Conservation (phyloP, 495 filamentous ascomycete genomes). For the Penicillium chermesinum region DNA sequence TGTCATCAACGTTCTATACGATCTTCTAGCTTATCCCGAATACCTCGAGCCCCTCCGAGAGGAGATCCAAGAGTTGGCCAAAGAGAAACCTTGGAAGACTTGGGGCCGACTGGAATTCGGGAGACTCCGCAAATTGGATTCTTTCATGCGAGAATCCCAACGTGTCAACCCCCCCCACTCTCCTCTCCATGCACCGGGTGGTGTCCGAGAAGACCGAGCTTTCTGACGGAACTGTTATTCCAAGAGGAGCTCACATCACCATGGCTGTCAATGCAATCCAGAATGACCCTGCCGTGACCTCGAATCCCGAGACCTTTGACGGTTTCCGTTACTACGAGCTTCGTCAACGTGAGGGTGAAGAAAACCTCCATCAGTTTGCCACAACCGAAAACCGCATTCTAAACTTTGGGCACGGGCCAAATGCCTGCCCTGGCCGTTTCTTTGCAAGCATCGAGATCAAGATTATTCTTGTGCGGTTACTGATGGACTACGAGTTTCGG, state of each 20-base stretch:
- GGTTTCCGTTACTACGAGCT: neutral
- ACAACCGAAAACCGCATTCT: neutral
- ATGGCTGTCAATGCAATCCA: neutral
- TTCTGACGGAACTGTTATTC: neutral
- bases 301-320: neutral
- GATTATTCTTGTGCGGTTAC: neutral
- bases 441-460: conserved; percentile 1
- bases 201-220: neutral
- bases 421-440: neutral
- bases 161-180: neutral
- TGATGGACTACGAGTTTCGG: neutral
- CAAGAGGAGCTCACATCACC: neutral
- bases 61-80: neutral
- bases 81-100: neutral
- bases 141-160: conserved; percentile 2
- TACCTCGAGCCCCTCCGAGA: neutral
- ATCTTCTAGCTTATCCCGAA: conserved; percentile 1
- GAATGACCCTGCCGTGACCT: neutral
- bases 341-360: neutral
- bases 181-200: neutral
- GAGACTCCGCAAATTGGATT: conserved; percentile 1
- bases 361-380: neutral
- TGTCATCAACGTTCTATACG: neutral
- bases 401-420: neutral
- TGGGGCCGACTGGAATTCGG: neutral